A percentile compares a stretch with the other conserved stretches of the same genome.
These are phyloP conservation scores for Pneumocystis carinii DNA, from an alignment of 1,139 yeast genomes.

Conservation along the genomic window DNA sequence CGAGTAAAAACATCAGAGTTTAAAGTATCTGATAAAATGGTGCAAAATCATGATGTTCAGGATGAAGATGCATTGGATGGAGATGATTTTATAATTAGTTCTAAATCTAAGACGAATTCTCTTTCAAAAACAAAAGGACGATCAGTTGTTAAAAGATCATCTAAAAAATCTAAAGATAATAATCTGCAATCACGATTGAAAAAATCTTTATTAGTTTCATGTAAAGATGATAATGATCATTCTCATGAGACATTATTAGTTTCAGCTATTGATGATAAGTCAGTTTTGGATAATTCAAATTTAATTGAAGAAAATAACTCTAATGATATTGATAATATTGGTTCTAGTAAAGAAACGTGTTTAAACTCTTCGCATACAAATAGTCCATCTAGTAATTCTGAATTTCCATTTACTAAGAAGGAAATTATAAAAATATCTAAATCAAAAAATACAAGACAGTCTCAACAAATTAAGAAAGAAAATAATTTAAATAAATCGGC, in stretches of 20 bases:
- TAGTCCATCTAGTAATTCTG: neutral
- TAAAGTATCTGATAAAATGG: slow-evolving; percentile 8
- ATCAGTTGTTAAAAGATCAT: neutral
- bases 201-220: neutral
- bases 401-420: neutral
- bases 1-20: slow-evolving; percentile 1
- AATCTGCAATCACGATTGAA: neutral
- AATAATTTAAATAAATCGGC: neutral
- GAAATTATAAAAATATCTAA: neutral
- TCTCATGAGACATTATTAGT: neutral
- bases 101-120: neutral
- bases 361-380: neutral
- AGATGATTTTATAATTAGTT: neutral
- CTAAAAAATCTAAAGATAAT: neutral
- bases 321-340: neutral
- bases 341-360: neutral
- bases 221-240: neutral
- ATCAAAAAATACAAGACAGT: neutral
- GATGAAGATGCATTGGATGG: slow-evolving; percentile 2
- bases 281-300: neutral
- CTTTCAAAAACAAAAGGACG: neutral
- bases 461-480: neutral
- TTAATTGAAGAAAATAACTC: neutral
- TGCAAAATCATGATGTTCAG: slow-evolving; percentile 3
- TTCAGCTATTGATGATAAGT: neutral